phyloP scores from a whole-genome alignment of 495 filamentous ascomycete species.

The Terfezia claveryi region DNA sequence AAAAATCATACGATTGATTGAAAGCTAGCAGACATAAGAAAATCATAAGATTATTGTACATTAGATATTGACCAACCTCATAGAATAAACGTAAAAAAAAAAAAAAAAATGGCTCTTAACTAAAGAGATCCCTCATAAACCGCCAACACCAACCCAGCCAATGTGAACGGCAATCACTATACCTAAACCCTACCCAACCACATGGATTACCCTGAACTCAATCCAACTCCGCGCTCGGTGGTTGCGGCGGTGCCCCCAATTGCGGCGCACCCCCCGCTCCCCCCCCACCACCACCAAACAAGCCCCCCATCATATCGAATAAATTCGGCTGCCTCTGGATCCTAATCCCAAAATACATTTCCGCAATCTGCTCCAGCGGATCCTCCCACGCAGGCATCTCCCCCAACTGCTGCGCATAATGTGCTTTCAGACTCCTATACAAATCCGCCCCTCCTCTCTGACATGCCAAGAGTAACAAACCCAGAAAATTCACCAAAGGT shows the following conservation, averaged over 20 bases:
- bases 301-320: constrained; percentile 90
- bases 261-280: background rate
- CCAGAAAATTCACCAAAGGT: constrained; percentile 82
- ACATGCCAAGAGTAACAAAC: constrained; percentile 56
- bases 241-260: background rate
- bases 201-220: background rate
- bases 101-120: no score
- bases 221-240: background rate
- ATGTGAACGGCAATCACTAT: no score
- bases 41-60: no score
- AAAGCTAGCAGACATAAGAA: no score
- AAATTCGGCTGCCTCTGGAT: constrained; percentile 69
- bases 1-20: no score
- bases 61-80: no score
- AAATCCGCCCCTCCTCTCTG: constrained; percentile 60
- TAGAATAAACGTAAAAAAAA: no score
- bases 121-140: no score
- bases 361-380: constrained; percentile 62
- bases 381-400: constrained; percentile 59
- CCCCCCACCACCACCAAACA: constrained; percentile 53
- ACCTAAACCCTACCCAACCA: no score
- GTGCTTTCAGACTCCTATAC: constrained; percentile 59
- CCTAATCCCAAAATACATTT: constrained; percentile 95
- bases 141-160: no score
- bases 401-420: constrained; percentile 55